Conservation (phyloP, 2,329 filamentous ascomycete species). For the Cladophialophora immunda region DNA sequence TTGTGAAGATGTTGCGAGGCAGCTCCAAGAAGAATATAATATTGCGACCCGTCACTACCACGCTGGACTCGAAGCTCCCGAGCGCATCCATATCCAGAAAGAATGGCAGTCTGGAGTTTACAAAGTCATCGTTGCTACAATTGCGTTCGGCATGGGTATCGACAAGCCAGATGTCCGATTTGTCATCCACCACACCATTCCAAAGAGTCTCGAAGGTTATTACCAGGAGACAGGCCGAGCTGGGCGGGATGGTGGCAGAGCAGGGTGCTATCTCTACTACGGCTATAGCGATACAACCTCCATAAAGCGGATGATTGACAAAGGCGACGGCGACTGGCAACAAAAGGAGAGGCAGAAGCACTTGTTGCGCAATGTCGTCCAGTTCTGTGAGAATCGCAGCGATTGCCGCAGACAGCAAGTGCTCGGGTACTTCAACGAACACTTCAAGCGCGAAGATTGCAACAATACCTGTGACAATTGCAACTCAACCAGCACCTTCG, state of each 20-base stretch:
- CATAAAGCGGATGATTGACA: conserved; percentile 81
- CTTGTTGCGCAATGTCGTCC: conserved; percentile 85
- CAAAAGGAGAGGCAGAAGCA: conserved; percentile 84
- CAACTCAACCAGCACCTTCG: conserved; percentile 73
- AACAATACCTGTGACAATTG: conserved; percentile 87
- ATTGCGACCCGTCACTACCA: conserved; percentile 88
- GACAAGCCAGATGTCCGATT: conserved; percentile 97
- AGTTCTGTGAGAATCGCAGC: conserved; percentile 87
- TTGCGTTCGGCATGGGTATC: conserved; percentile 99
- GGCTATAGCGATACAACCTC: conserved; percentile 77
- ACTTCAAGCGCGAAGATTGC: conserved; percentile 77
- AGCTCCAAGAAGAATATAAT: conserved; percentile 66
- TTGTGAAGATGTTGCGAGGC: conserved; percentile 80
- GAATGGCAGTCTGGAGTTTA: conserved; percentile 81
- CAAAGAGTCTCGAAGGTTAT: conserved; percentile 96
- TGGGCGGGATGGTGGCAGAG: conserved; percentile 85
- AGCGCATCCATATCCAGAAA: conserved; percentile 76
- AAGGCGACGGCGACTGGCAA: conserved; percentile 76
- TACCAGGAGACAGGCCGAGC: conserved; percentile 98
- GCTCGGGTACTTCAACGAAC: conserved; percentile 92
- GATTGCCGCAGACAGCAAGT: conserved; percentile 90
- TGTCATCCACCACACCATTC: conserved; percentile 90
- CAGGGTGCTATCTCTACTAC: conserved; percentile 91
- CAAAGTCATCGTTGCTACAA: conserved; percentile 95
- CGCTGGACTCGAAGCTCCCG: conserved; percentile 73